A percentile compares a stretch with the other conserved stretches of the same genome.
phyloP scores from a whole-genome alignment of 345 rosid species.

The Gossypium thurberi region DNA sequence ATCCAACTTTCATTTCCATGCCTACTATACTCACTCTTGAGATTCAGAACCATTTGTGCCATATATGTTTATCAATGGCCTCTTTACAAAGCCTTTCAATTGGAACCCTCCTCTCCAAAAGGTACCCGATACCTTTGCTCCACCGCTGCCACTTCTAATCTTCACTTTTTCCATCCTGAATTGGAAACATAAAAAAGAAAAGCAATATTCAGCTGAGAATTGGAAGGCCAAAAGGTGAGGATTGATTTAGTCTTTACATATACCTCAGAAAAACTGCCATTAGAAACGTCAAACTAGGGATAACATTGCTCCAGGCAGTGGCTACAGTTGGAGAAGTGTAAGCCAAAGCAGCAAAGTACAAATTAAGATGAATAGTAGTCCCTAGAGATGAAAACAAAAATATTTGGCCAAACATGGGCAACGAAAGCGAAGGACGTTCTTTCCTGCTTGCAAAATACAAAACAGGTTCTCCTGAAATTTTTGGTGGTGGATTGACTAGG shows the following conservation, averaged over 20 bases:
- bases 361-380: slow-evolving; percentile 36
- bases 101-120: slow-evolving; percentile 44
- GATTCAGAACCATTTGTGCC: slow-evolving; percentile 1
- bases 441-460: slow-evolving; percentile 21
- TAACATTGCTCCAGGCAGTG: slow-evolving; percentile 35
- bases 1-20: slow-evolving; percentile 30
- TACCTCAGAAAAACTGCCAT: slow-evolving; percentile 36
- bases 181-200: background rate
- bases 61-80: slow-evolving; percentile 31
- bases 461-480: background rate
- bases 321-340: slow-evolving; percentile 38
- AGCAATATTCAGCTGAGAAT: background rate
- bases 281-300: slow-evolving; percentile 38
- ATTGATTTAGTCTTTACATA: too few species aligned
- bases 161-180: slow-evolving; percentile 44
- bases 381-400: slow-evolving; percentile 35
- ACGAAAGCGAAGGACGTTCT: slow-evolving; percentile 28
- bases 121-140: slow-evolving; percentile 35
- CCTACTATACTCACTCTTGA: background rate
- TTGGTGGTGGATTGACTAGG: too few species aligned
- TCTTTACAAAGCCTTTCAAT: slow-evolving; percentile 22
- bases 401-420: slow-evolving; percentile 28
- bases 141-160: slow-evolving; percentile 21
- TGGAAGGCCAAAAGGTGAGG: background rate
- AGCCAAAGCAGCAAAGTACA: slow-evolving; percentile 31